Evolutionary conservation across 2,329 filamentous ascomycete genomes (phyloP), one percentile per base, ranked within the genome.

Genomic region (Colletotrichum spinosum): DNA sequence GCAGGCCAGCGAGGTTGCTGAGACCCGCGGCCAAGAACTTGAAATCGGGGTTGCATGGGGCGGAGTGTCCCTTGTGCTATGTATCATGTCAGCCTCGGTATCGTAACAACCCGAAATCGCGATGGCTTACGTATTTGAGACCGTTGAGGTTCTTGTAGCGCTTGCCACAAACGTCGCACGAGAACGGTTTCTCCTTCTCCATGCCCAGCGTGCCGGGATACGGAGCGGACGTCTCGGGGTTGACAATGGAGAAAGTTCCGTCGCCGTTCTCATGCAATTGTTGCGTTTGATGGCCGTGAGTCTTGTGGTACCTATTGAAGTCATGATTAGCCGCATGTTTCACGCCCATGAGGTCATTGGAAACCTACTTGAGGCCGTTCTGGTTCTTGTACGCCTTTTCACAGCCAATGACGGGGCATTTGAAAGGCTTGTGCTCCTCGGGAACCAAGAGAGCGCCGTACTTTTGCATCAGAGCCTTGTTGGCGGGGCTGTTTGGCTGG

Each of bases 361-460:
- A 59, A 67, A 81, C 83, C 72, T 93, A 99, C 87, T 98, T 99
- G 61, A 99, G 84, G 54, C 96, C 96, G 72, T 99, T 99, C 77
- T 98, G 96, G 78, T 99, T 99, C 85, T 99, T 99, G 83, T 99
- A 99, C 0, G 96, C 95, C 84, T 99, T 99, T 78, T 98, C 96
- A 74, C 96, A 99, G 6, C 96, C 96, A 76, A 99, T 97, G 55
- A 99, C 96, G 2, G 96, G 96, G 74, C 96, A 99, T 76, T 94
- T 92, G 84, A 97, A 99, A 0, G 96, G 96, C 80, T 98, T 99
- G 73, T 97, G 93, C 76, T 99, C 95, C 76, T 98, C 95, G 13
- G 91, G 91, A 64, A 89, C 85, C 78, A 89, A 84, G 75, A 90
- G 81, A n/a, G 82, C 84, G 38, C 85, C 84, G 59, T 88, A 81